These are phyloP conservation scores for Forsythia viridissima DNA, from an alignment of 257 asterid genomes.

Conservation along the genomic window DNA sequence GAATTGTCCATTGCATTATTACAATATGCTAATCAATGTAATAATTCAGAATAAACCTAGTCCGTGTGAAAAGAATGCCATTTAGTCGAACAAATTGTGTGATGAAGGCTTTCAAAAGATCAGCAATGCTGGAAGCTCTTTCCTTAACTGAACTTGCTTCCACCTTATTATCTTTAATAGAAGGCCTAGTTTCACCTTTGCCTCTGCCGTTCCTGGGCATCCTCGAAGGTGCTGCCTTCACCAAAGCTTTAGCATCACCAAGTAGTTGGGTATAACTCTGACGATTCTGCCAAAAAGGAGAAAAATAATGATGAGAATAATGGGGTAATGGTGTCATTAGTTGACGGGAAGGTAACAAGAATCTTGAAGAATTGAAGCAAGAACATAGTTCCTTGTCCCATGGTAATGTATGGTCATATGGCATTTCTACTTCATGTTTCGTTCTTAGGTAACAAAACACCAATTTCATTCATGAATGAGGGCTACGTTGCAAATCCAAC, in stretches of 20 bases:
- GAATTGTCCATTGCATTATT: background rate
- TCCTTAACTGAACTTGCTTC: conserved; percentile 47
- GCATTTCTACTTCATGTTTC: background rate
- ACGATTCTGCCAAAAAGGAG: conserved; percentile 62
- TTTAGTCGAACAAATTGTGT: conserved; percentile 79
- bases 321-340: background rate
- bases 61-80: conserved; percentile 87
- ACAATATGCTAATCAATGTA: background rate
- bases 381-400: background rate
- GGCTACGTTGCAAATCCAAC: no score
- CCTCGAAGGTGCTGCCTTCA: conserved; percentile 43
- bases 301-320: conserved; percentile 8
- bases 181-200: conserved; percentile 60
- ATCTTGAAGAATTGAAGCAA: background rate
- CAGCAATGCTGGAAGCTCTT: conserved; percentile 43
- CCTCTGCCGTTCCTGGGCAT: conserved; percentile 58
- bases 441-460: background rate
- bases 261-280: conserved; percentile 53
- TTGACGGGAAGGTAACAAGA: background rate
- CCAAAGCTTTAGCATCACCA: conserved; percentile 59
- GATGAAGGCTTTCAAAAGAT: conserved; percentile 53
- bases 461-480: background rate
- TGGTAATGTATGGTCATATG: background rate
- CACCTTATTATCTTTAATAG: conserved; percentile 45
- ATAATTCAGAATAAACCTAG: conserved; percentile 58